Evolutionary conservation across 805 yeast species (phyloP), one percentile per base, ranked within the genome.

Genomic region (Saturnispora quitensis): DNA sequence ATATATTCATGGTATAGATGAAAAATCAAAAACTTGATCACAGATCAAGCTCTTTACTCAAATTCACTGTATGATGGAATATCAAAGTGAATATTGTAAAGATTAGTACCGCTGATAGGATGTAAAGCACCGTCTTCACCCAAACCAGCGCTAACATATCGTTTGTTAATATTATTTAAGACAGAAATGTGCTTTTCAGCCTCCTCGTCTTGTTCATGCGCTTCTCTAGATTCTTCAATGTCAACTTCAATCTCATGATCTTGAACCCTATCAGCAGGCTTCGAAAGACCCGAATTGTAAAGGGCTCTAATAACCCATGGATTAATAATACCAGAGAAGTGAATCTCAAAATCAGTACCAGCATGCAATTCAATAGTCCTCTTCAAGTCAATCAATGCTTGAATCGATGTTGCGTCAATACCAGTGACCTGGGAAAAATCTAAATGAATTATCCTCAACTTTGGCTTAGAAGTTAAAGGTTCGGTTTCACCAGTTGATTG

Each of bases 261-360:
- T 35, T 51, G 55, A 28, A 34, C 52, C 24, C 40, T 50, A 13
- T 48, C 52, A 12, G n/a, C 38, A 7, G 15, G 35, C 36, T 48
- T 54, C 4, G 46, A 95, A 69, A 89, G 89, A 1, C 95, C 95
- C 52, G 82, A 82, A 58, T 80, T 77, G 43, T 84, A 64, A 58
- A 90, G 75, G 5, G 84, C 85, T 62, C 91, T 77, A 61, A 87
- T 81, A 50, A 86, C 79, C 97, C 97, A 90, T 9, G 91, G 90
- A 51, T 86, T 82, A 44, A 86, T 69, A 33, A 90, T 80, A 25
- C 96, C 95, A 10, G 86, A 79, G 66, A 90, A 89, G 68, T 90
- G 97, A 70, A 84, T 82, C 68, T 90, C 97, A 53, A 89, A 90
- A 58, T 85, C 89, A 53, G 84, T 73, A 63, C 87, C 90, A 17